Percentiles rank a stretch among this genome's conserved stretches.
Conservation (phyloP, 1,284 basidiomycete species). For the Malassezia caprae region DNA sequence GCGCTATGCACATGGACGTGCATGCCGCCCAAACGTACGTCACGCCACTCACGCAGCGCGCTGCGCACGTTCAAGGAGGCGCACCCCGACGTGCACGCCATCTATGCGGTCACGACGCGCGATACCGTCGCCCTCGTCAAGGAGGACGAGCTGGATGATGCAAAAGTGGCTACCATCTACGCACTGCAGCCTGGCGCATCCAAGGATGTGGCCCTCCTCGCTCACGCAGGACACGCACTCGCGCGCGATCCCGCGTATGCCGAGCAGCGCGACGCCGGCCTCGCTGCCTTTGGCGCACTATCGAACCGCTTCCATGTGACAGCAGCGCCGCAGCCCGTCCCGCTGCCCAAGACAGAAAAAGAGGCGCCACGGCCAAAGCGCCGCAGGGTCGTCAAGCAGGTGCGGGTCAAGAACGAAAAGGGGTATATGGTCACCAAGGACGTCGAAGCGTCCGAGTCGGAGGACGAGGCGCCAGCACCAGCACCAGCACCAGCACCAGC, state of each 20-base stretch:
- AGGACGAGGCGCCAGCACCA: conserved; percentile 17
- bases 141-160: background rate
- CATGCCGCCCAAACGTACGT: conserved; percentile 23
- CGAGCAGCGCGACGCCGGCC: background rate
- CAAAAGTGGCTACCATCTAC: background rate
- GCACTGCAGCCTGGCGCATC: background rate
- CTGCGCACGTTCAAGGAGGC: conserved; percentile 20
- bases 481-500: background rate
- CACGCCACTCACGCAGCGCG: conserved; percentile 2
- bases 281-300: background rate
- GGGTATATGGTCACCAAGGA: conserved; percentile 31
- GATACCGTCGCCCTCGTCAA: conserved; percentile 1
- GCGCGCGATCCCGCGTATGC: conserved; percentile 1
- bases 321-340: background rate
- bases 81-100: conserved; percentile 6
- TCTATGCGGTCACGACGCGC: conserved; percentile 8
- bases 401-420: conserved; percentile 33
- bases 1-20: conserved; percentile 28
- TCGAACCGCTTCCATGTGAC: background rate
- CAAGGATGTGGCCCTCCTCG: background rate
- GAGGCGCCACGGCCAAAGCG: conserved; percentile 21
- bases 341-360: background rate
- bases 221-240: background rate
- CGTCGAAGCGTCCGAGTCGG: conserved; percentile 37
- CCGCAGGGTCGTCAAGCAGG: conserved; percentile 34